Percentiles rank a stretch among this genome's conserved stretches.
These are phyloP conservation scores for Blastobotrys illinoisensis DNA, from an alignment of 1,139 yeast species.

Conservation along the genomic window DNA sequence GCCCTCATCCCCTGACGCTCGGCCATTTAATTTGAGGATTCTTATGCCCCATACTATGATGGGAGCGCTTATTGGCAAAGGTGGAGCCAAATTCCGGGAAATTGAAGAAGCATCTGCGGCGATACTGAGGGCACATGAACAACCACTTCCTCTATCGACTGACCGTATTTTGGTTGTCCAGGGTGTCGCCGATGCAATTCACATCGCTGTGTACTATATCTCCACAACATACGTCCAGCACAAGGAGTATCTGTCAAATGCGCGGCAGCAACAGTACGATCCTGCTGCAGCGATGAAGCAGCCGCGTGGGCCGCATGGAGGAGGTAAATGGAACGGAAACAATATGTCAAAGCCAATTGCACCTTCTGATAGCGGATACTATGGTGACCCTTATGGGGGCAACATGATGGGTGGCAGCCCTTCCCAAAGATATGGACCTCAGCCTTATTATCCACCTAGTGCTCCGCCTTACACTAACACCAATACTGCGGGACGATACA, in stretches of 20 bases:
- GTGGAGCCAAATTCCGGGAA: slow-evolving; percentile 69
- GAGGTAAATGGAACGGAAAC: background rate
- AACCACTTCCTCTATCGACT: slow-evolving; percentile 69
- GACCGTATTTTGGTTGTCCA: slow-evolving; percentile 67
- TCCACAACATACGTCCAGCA: slow-evolving; percentile 46
- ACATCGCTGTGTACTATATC: slow-evolving; percentile 73
- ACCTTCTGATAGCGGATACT: background rate
- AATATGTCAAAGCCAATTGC: background rate
- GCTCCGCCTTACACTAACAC: background rate
- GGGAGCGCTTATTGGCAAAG: slow-evolving; percentile 80
- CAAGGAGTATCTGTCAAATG: slow-evolving; percentile 16
- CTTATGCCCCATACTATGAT: slow-evolving; percentile 76
- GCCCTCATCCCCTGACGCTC: slow-evolving; percentile 52
- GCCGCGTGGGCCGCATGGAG: background rate
- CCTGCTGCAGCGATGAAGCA: slow-evolving; percentile 11
- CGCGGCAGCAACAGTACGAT: slow-evolving; percentile 14
- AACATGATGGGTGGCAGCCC: background rate
- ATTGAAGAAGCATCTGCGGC: slow-evolving; percentile 85
- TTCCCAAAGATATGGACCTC: background rate
- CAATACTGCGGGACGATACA: background rate
- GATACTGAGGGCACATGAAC: slow-evolving; percentile 68
- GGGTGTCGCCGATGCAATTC: slow-evolving; percentile 86
- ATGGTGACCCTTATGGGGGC: background rate
- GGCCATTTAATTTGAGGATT: slow-evolving; percentile 52
- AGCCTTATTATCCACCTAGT: background rate